Base-by-base conservation (phyloP, 257 asterid genomes). In the Euphrasia confusa region DNA sequence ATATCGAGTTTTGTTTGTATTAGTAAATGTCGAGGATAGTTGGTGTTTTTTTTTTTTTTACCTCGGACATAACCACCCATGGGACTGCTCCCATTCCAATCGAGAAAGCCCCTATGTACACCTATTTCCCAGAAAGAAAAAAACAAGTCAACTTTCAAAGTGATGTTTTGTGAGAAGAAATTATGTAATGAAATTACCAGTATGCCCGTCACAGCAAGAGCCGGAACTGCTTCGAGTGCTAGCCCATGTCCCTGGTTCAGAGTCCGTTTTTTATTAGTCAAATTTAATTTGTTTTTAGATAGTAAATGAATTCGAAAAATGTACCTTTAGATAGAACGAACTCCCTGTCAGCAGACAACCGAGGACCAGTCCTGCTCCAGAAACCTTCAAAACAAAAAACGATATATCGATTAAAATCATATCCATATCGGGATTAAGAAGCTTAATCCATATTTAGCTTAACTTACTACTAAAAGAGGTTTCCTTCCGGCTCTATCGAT, bases 61-160 rank as follows among this genome's bases (percentile, higher is more conserved):
- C 99, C 97, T 92, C 97, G 5, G 97, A 92, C 99, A 89, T 92
- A 66, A 92, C 85, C 60, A 92, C 99, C 99, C 99, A 89, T 9
- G 99, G 99, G 78, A 89, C 94, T 71, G 97, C 99, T 70, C 96
- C 97, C 99, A 92, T 92, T 71, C 97, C 99, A 45, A 53, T 65
- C 60, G 97, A 92, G 75, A 92, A 92, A 12, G 97, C 66, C 12
- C 83, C 95, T 56, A 92, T 80, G 73, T 84, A 89, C 30, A 93
- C 87, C 99, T 91, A 68, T 48, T 60, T 45, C 18, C 48, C 54
- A 71, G 54, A 71, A 21, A 30, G 33, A 30, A 30, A 28, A 28
- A 26, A 27, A 21, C 10, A 18, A 9, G 50, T 64, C 54, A 18
- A n/a, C 15, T 50, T 60, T 50, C 61, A 37, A 54, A 18, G 35